Base-by-base conservation (phyloP, 2,329 filamentous ascomycete species). In the Apiospora sp. region DNA sequence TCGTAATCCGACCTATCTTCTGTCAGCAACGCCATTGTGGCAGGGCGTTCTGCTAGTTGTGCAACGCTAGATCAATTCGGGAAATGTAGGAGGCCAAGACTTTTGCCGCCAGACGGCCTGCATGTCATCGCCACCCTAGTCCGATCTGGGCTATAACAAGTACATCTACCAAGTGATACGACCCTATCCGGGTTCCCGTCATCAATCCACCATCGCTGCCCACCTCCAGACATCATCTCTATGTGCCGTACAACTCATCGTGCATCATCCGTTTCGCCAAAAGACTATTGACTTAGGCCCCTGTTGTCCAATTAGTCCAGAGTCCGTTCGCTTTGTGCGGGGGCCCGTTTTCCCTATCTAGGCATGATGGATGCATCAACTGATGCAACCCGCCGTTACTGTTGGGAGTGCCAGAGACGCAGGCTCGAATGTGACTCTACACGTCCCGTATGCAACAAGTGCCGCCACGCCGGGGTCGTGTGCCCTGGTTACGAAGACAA, bases 351-450 rank as follows among this genome's bases (percentile, higher is more conserved):
- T 14, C 10, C 34, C 58, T 34, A 34, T n/a, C n/a, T 30, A n/a
- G 34, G 19, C 3, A 64, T 41, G 58, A 64, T 64, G 58, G 58
- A 64, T 37, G 19, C 30, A 64, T 37, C 30, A 37, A 27, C 48
- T 37, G 67, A 71, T 58, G 19, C 48, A 73, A 73, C 7, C 34
- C 58, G 58, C 44, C 78, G 75, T 68, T 81, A 83, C 70, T 85
- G 83, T 74, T 85, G 83, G 84, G 83, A 84, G 73, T 85, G 83
- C 72, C 81, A 78, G 30, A 80, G 83, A n/a, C 82, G 83, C 2
- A 75, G 79, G 10, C 75, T 84, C 10, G 83, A 83, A n/a, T 85
- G 83, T 73, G 83, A 85, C 73, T 80, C 79, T 22, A 75, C 74
- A 22, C 78, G 73, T 10, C 83, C 83, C 3, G 75, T 77, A 44